Conservation (phyloP, 768 basidiomycete genomes). For the Collybia nuda region DNA sequence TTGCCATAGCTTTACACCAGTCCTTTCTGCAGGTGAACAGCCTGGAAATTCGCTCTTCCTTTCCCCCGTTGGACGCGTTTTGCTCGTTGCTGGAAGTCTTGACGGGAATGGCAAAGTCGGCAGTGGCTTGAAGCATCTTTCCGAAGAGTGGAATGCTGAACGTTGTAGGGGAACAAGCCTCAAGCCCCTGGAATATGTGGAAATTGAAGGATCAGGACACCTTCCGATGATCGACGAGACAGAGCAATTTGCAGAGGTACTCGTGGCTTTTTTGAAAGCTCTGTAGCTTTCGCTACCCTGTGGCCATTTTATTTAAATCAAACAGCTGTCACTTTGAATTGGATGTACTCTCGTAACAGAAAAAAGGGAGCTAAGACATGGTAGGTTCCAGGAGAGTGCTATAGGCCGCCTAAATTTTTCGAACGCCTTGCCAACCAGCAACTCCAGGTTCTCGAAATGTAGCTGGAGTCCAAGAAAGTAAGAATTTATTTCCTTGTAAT, state of each 20-base stretch:
- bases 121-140: constrained; percentile 31
- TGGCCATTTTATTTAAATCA: no score
- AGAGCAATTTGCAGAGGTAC: constrained; percentile 34
- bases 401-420: no score
- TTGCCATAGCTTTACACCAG: neutral
- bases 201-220: constrained; percentile 42
- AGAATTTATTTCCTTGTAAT: no score
- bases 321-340: no score
- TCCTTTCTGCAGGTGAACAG: neutral
- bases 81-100: constrained; percentile 46
- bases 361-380: no score
- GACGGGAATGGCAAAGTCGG: constrained; percentile 51
- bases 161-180: constrained; percentile 4
- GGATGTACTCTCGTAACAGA: no score
- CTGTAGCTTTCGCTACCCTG: constrained; percentile 1
- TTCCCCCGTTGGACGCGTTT: constrained; percentile 26
- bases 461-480: no score
- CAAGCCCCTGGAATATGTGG: constrained; percentile 27
- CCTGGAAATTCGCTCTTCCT: constrained; percentile 16
- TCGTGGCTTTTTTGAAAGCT: constrained; percentile 29
- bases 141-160: constrained; percentile 21
- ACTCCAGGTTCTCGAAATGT: no score
- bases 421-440: no score
- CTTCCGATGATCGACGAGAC: constrained; percentile 54
- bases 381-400: no score